Base-by-base conservation (phyloP, 805 yeast species). In the Starmera pachycereana region DNA sequence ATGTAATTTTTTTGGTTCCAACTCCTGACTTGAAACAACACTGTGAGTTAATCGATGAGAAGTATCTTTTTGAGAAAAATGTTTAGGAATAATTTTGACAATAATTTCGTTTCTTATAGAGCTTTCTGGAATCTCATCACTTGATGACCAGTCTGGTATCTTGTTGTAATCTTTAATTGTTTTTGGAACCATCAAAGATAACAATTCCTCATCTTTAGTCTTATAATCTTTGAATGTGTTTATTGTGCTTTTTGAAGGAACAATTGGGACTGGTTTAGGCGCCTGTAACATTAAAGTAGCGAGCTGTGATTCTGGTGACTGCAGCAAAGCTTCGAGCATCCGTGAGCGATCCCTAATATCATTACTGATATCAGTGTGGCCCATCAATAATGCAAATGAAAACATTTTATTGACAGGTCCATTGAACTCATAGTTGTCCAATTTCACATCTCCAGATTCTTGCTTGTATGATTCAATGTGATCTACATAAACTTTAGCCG, bases 341-440 rank as follows among this genome's bases (percentile, higher is more conserved):
- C 98, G 69, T 0, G 96, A 87, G 43, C 90, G 69, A 54, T 92
- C 97, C 44, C 97, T 70, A 1, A 85, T 73, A 53, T 86, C 96
- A 49, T 76, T 76, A 4, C 75, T 72, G 7, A 70, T 66, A 56
- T 92, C 99, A 55, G 78, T 84, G 46, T 79, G 76, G 11, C 84
- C 74, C 37, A 86, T 62, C 16, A 77, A 74, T 33, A 86, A 58
- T 1, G 74, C 72, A 49, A 78, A 69, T 18, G 73, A 68, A 56
- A 80, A 87, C 66, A 86, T 62, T 44, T 72, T 68, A 35, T 60
- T 65, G 40, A 63, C 62, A 40, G 58, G 60, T 11, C 63, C 54
- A 12, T 62, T 52, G 44, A 62, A 54, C 37, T 60, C 57, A 46
- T 63, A 66, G 8, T 48, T 41, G 22, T 46, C 52, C 12, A 56